Evolutionary conservation across 306 rosid species (phyloP).

Genomic region (Prinsepia uniflora): DNA sequence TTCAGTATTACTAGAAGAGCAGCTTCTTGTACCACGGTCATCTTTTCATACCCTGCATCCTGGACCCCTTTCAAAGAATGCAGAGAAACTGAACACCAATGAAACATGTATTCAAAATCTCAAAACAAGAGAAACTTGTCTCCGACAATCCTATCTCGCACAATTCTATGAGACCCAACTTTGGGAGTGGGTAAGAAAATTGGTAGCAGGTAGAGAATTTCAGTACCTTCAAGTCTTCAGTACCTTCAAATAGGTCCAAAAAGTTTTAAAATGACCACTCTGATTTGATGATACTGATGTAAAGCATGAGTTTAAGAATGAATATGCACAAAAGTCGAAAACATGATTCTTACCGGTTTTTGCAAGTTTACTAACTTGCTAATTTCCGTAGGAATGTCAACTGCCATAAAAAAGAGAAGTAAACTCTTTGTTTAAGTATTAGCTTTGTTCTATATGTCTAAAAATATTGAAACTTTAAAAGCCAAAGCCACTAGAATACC

Average conservation of each 20-base stretch:
- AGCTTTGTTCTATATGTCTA: not conserved
- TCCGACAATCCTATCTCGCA: too few species aligned
- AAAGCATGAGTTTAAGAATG: not conserved
- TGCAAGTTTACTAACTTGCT: conserved; percentile 76
- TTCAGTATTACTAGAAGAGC: conserved; percentile 81
- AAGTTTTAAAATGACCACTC: too few species aligned
- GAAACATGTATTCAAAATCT: conserved; percentile 57
- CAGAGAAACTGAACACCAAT: conserved; percentile 66
- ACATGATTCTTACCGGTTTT: conserved; percentile 58
- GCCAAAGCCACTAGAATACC: not conserved
- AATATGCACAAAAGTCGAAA: conserved; percentile 20
- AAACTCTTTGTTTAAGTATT: conserved; percentile 8
- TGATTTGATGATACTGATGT: too few species aligned
- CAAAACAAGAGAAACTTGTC: conserved; percentile 14
- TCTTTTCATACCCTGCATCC: conserved; percentile 88
- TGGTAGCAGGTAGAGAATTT: too few species aligned
- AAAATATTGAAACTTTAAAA: not conserved
- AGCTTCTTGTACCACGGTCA: conserved; percentile 94
- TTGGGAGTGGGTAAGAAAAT: too few species aligned
- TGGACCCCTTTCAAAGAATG: conserved; percentile 77
- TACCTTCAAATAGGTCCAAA: too few species aligned
- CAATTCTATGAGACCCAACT: too few species aligned
- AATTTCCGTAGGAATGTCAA: conserved; percentile 72
- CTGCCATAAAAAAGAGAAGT: conserved; percentile 42
- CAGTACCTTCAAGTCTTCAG: too few species aligned